These are phyloP conservation scores for Wickerhamomyces xylosicus DNA, from an alignment of 805 yeast genomes.

Conservation along the genomic window DNA sequence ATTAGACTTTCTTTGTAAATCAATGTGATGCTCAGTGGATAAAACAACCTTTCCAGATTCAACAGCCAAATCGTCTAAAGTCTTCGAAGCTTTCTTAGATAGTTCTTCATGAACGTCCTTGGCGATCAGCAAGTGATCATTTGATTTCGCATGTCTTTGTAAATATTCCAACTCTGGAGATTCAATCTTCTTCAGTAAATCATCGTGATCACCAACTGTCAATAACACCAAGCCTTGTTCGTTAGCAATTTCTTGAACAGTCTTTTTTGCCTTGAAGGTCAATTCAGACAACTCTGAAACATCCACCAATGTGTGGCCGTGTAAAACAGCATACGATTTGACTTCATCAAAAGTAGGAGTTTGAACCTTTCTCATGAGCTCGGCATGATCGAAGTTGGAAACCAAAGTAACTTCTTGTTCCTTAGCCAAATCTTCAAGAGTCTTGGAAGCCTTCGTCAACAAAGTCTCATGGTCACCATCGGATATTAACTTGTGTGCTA, in stretches of 20 bases:
- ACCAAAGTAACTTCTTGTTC: conserved; percentile 6
- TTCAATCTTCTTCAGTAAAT: conserved; percentile 4
- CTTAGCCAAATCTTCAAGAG: conserved; percentile 12
- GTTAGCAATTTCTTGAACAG: conserved; percentile 15
- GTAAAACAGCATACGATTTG: not conserved
- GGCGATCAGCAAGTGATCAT: conserved; percentile 9
- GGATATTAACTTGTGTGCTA: conserved; percentile 13
- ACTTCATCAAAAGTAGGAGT: conserved; percentile 13
- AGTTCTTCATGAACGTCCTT: conserved; percentile 4
- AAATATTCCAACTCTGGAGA: conserved; percentile 5
- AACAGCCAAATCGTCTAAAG: conserved; percentile 16
- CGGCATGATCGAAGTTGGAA: conserved; percentile 4
- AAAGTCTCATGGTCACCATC: conserved; percentile 9
- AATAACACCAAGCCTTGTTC: conserved; percentile 16
- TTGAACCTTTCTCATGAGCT: conserved; percentile 8
- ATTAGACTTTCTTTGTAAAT: conserved; percentile 1
- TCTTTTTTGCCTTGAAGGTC: conserved; percentile 11
- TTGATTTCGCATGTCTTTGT: conserved; percentile 5
- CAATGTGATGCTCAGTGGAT: conserved; percentile 7
- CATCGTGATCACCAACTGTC: conserved; percentile 5
- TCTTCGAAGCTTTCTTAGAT: conserved; percentile 10
- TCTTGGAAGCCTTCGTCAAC: conserved; percentile 6
- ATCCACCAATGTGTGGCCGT: conserved; percentile 8
- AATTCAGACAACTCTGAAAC: conserved; percentile 7
- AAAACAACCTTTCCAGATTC: conserved; percentile 9